Conservation (phyloP, 2,329 filamentous ascomycete species). For the Teratosphaeriaceae sp. region DNA sequence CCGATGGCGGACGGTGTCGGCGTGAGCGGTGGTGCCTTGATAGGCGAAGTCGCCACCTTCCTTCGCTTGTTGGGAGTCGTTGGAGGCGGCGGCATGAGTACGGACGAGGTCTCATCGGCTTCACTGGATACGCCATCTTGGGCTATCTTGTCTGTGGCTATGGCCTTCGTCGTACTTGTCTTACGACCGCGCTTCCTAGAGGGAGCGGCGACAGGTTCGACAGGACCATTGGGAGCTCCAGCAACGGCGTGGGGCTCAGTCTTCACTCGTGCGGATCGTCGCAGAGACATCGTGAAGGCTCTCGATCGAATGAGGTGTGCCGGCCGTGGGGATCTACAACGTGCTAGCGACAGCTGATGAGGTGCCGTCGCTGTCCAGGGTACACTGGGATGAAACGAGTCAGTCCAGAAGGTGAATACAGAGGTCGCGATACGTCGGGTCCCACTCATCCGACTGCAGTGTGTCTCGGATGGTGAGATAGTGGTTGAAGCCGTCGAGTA, state of each 20-base stretch:
- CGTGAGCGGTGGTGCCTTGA: slow-evolving; percentile 35
- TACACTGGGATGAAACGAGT: too few species aligned
- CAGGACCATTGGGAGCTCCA: slow-evolving; percentile 3
- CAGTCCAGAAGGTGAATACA: too few species aligned
- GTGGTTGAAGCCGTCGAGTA: too few species aligned
- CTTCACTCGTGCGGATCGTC: slow-evolving; percentile 45
- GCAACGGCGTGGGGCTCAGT: slow-evolving; percentile 6
- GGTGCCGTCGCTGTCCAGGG: too few species aligned
- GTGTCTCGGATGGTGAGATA: too few species aligned
- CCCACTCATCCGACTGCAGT: too few species aligned
- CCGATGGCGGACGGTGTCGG: slow-evolving; percentile 46
- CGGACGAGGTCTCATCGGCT: slow-evolving; percentile 7
- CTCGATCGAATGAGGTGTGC: too few species aligned
- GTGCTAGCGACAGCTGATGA: too few species aligned
- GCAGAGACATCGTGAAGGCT: slow-evolving; percentile 40
- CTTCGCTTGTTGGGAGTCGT: slow-evolving; percentile 24
- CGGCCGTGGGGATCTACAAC: too few species aligned
- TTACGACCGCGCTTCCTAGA: slow-evolving; percentile 18
- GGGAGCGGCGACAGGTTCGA: slow-evolving; percentile 10
- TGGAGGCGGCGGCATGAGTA: slow-evolving; percentile 25
- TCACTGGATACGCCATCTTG: slow-evolving; percentile 9
- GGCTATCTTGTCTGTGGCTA: too few species aligned
- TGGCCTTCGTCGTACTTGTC: slow-evolving; percentile 10
- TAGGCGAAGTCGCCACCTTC: slow-evolving; percentile 18
- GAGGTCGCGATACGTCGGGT: too few species aligned